Conservation (phyloP, 495 filamentous ascomycete genomes). For the Xylaria intraflava region DNA sequence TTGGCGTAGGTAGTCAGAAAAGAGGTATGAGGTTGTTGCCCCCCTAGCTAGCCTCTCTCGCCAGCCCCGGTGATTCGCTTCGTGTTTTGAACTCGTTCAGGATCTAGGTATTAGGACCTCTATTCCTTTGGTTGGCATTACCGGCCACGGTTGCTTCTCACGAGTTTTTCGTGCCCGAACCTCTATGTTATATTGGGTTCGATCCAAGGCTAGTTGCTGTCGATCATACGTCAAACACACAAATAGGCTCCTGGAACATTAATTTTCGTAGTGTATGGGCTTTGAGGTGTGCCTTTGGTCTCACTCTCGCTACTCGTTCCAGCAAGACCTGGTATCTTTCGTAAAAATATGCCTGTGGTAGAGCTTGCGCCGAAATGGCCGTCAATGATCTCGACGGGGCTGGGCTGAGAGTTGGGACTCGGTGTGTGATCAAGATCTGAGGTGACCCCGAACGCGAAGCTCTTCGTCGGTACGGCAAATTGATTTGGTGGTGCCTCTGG, state of each 20-base stretch:
- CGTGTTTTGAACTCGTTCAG: too few relatives aligned
- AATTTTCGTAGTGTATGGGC: conserved; percentile 30
- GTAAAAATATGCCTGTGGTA: conserved; percentile 34
- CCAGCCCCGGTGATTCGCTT: too few relatives aligned
- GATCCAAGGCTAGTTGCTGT: not conserved
- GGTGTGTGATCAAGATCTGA: conserved; percentile 12
- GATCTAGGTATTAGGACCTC: too few relatives aligned
- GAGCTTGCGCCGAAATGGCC: conserved; percentile 39
- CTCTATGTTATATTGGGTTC: too few relatives aligned
- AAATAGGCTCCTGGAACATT: conserved; percentile 25
- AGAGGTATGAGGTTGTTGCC: too few relatives aligned
- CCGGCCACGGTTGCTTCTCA: too few relatives aligned
- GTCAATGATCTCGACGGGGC: conserved; percentile 13
- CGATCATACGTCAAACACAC: not conserved
- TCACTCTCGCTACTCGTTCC: not conserved
- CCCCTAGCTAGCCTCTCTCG: too few relatives aligned
- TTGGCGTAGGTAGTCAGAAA: too few relatives aligned
- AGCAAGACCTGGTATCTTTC: conserved; percentile 4
- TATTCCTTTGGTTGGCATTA: too few relatives aligned
- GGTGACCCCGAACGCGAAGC: conserved; percentile 15
- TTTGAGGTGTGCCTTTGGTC: not conserved
- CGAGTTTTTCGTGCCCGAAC: too few relatives aligned
- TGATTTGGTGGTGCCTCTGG: conserved; percentile 9
- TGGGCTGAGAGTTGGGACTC: not conserved
- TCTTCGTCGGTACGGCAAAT: conserved; percentile 4